These are phyloP conservation scores for Plasmodium billcollinsi DNA, from an alignment of 169 alveolate species.

Conservation along the genomic window DNA sequence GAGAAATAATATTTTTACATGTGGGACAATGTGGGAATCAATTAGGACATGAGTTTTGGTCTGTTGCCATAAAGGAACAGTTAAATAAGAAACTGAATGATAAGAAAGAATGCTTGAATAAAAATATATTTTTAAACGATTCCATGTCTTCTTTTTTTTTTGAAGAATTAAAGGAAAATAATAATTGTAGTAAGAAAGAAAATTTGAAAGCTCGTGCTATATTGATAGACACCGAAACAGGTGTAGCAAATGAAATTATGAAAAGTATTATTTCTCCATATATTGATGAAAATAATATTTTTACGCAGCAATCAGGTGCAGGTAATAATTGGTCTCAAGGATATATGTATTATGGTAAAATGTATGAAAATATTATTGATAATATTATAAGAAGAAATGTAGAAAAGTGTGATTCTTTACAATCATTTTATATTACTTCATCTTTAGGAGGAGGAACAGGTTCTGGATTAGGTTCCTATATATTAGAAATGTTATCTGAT, in stretches of 20 bases:
- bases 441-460: conserved; percentile 99
- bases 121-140: conserved; percentile 72
- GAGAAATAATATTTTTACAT: conserved; percentile 93
- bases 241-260: conserved; percentile 94
- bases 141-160: conserved; percentile 80
- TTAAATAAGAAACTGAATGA: conserved; percentile 77
- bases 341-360: conserved; percentile 91
- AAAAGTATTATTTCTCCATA: conserved; percentile 92
- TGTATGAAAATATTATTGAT: conserved; percentile 90
- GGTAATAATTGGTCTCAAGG: conserved; percentile 98
- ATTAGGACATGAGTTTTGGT: conserved; percentile 94
- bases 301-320: conserved; percentile 96
- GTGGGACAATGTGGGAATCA: conserved; percentile 97
- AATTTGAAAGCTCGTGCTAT: conserved; percentile 93
- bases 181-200: conserved; percentile 80
- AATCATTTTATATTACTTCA: conserved; percentile 95
- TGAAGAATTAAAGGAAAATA: conserved; percentile 82
- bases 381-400: conserved; percentile 91
- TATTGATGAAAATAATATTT: conserved; percentile 92
- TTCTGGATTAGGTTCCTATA: conserved; percentile 97
- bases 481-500: conserved; percentile 91
- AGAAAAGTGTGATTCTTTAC: conserved; percentile 95
- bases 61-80: conserved; percentile 93
- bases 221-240: conserved; percentile 98
- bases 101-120: conserved; percentile 66